Evolutionary conservation across 768 basidiomycete genomes (phyloP).

Genomic region (Multifurca ochricompacta): DNA sequence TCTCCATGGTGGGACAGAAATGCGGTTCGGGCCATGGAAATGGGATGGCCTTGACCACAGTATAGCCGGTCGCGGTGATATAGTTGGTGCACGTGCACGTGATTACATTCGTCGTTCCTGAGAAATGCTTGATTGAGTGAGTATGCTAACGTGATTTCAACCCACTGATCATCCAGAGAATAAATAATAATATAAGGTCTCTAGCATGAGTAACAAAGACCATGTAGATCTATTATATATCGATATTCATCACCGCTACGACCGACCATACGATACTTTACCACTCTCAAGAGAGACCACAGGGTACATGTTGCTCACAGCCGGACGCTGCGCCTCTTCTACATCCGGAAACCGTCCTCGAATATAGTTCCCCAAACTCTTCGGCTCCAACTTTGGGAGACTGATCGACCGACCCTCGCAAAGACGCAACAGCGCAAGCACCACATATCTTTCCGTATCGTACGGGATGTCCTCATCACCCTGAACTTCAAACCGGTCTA

Average conservation of each 20-base stretch:
- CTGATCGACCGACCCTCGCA: background rate
- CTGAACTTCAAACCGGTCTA: background rate
- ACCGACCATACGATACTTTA: background rate
- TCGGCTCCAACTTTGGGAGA: background rate
- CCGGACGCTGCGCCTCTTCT: background rate
- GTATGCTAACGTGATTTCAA: no score
- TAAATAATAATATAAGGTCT: background rate
- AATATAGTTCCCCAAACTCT: background rate
- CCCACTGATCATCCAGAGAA: no score
- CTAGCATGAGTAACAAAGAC: no score
- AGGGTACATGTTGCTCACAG: background rate
- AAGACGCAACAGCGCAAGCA: constrained; percentile 5
- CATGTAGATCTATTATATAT: no score
- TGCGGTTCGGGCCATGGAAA: no score
- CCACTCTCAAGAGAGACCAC: background rate
- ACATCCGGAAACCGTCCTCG: background rate
- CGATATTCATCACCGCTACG: no score
- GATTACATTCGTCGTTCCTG: no score
- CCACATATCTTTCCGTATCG: background rate
- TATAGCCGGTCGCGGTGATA: no score
- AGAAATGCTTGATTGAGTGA: no score
- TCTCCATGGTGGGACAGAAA: no score
- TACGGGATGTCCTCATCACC: background rate
- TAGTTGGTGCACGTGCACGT: no score
- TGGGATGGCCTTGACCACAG: no score